phyloP scores from a whole-genome alignment of 257 asterid species.

The Plantago ovata region DNA sequence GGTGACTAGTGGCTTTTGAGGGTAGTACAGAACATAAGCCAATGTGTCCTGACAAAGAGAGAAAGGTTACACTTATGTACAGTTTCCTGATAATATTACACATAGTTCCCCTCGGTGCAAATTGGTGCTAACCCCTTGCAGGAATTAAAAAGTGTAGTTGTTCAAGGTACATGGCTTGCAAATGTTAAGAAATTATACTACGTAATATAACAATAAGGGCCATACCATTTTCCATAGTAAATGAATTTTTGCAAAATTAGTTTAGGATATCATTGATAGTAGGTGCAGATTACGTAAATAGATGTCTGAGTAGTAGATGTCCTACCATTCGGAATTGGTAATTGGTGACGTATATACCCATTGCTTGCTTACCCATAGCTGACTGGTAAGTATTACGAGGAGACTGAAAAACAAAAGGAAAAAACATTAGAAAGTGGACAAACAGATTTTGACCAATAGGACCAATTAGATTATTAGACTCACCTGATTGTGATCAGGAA shows the following conservation, averaged over 20 bases:
- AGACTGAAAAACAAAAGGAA: slow-evolving; percentile 48
- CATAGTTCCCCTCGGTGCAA: no score
- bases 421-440: slow-evolving; percentile 24
- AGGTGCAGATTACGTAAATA: slow-evolving; percentile 5
- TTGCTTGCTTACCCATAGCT: slow-evolving; percentile 99
- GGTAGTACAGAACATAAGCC: slow-evolving; percentile 94
- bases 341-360: slow-evolving; percentile 97
- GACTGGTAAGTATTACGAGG: slow-evolving; percentile 99
- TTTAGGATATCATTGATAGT: no score
- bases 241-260: no score
- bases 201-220: no score
- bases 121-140: no score
- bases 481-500: slow-evolving; percentile 99
- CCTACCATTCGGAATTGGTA: slow-evolving; percentile 95
- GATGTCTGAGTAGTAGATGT: slow-evolving; percentile 12
- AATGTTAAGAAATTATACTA: no score
- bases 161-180: no score
- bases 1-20: slow-evolving; percentile 98
- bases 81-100: no score
- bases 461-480: slow-evolving; percentile 1
- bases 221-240: no score
- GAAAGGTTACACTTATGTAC: no score
- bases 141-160: no score
- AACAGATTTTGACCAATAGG: slow-evolving; percentile 9
- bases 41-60: slow-evolving; percentile 65